phyloP scores from a whole-genome alignment of 2,329 filamentous ascomycete genomes.

The Reticulascus tulasneorum region DNA sequence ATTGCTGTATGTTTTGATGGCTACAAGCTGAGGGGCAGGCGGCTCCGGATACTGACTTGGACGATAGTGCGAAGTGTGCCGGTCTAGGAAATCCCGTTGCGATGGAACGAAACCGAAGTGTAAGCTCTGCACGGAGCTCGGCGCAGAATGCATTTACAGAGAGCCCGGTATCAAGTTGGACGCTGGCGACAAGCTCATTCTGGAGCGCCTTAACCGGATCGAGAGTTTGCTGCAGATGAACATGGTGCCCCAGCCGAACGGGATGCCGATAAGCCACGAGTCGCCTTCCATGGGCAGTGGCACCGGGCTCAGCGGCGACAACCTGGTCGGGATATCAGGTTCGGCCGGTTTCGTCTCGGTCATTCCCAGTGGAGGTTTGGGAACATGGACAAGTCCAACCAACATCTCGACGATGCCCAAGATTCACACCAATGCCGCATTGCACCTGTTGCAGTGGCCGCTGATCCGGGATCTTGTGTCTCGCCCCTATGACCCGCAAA shows the following conservation, averaged over 20 bases:
- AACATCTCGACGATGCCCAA: constrained; percentile 88
- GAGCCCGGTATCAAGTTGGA: constrained; percentile 85
- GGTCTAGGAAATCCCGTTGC: constrained; percentile 74
- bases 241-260: constrained; percentile 48
- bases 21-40: constrained; percentile 8
- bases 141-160: constrained; percentile 78
- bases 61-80: constrained; percentile 73
- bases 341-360: constrained; percentile 46
- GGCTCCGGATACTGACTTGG: constrained; percentile 10
- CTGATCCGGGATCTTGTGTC: constrained; percentile 75
- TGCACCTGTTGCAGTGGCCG: constrained; percentile 77
- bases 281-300: constrained; percentile 64
- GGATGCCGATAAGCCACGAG: constrained; percentile 54
- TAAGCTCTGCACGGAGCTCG: constrained; percentile 76
- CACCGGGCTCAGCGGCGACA: constrained; percentile 57
- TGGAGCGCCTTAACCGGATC: constrained; percentile 73
- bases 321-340: constrained; percentile 42
- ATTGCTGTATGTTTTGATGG: constrained; percentile 54
- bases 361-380: constrained; percentile 62
- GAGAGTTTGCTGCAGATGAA: constrained; percentile 74
- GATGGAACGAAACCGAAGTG: constrained; percentile 79
- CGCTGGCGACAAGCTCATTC: constrained; percentile 79
- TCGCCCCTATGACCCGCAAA: constrained; percentile 73
- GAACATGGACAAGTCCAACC: constrained; percentile 62
- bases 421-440: constrained; percentile 73